Evolutionary conservation across 345 rosid genomes (phyloP), one percentile per base, ranked within the genome.

Genomic region (Reutealis trisperma): DNA sequence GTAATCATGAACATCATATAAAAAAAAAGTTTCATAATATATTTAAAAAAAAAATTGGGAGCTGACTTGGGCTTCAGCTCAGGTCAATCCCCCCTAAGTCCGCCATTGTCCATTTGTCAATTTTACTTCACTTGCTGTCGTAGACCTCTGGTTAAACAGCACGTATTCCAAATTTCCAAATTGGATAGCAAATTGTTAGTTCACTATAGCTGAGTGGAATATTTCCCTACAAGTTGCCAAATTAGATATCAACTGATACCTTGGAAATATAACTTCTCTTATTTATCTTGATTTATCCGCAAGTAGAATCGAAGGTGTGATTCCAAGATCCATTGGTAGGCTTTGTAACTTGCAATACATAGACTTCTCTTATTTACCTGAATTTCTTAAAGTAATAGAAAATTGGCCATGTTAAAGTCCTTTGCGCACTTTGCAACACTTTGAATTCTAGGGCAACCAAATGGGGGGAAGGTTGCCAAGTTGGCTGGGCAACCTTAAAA

Each of bases 291-390:
- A 77, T 68, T 63, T 86, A 55, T 86, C 8, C 15, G 8, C 0
- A 1, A 86, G 84, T 45, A 5, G 55, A n/a, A 64, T 88, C n/a
- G 57, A 49, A 72, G 87, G 88, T 47, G 81, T 69, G 37, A 75
- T 84, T 77, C 88, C 88, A 6, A 70, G 76, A 67, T 80, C 88
- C 51, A 74, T 84, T 6, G 82, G 84, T 6, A 81, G 25, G 19
- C 86, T 27, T 27, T 27, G 30, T 27, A 27, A 27, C 30, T 27
- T 27, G 30, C 30, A 27, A 27, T 27, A 27, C 37, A 59, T 86
- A n/a, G 81, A 81, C 63, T 47, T 86, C 5, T 77, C 84, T 2
- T 37, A 66, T 34, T 77, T 86, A 66, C 88, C 85, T 6, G 1
- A 27, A 27, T 27, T 27, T 27, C 30, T 27, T 27, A 1, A 27